Conservation (phyloP, 1,139 yeast species). For the Blastobotrys arbuscula region DNA sequence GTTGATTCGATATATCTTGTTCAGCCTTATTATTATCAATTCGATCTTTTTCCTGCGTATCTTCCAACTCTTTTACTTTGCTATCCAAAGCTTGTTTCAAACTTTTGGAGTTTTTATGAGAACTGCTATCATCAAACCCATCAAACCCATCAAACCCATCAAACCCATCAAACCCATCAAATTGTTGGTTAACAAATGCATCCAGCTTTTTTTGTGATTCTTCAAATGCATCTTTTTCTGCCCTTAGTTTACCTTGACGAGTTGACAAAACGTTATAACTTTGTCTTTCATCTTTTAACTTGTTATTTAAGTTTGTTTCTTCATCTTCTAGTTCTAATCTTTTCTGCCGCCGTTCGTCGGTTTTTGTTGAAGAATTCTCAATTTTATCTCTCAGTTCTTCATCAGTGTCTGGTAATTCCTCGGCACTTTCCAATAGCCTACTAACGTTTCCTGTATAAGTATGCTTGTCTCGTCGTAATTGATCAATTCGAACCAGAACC, state of each 20-base stretch:
- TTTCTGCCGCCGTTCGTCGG: constrained; percentile 37
- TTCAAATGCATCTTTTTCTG: constrained; percentile 40
- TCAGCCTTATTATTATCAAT: constrained; percentile 5
- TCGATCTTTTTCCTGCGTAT: constrained; percentile 6
- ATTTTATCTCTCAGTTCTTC: constrained; percentile 47
- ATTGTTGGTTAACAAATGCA: constrained; percentile 8
- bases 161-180: neutral
- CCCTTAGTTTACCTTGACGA: constrained; percentile 53
- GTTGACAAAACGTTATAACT: constrained; percentile 42
- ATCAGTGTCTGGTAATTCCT: constrained; percentile 42
- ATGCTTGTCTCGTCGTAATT: constrained; percentile 45
- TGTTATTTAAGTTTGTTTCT: constrained; percentile 14
- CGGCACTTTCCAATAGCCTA: constrained; percentile 44
- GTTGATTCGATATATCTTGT: constrained; percentile 23
- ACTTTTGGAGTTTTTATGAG: constrained; percentile 5
- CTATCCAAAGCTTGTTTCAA: constrained; percentile 15
- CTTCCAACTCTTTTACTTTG: neutral
- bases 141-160: neutral
- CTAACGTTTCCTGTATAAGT: constrained; percentile 43
- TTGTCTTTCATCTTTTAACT: constrained; percentile 32
- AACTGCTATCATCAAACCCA: neutral
- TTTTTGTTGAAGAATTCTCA: constrained; percentile 47
- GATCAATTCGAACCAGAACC: constrained; percentile 59
- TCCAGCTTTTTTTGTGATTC: constrained; percentile 1
- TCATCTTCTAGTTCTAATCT: constrained; percentile 14